These are phyloP conservation scores for Diospyros lotus DNA, from an alignment of 148 eudicot species.

Conservation along the genomic window DNA sequence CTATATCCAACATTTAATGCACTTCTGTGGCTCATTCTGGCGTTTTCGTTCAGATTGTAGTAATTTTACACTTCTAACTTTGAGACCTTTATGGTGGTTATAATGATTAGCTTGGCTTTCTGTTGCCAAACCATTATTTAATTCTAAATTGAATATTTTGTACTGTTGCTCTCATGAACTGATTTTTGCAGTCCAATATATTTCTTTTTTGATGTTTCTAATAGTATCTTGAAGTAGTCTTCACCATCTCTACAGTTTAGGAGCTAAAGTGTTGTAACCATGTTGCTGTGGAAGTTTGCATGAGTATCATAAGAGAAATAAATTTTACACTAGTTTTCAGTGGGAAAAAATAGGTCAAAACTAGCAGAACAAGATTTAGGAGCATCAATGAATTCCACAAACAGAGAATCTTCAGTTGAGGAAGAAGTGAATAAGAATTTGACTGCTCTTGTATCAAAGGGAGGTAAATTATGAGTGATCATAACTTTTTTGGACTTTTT, in stretches of 20 bases:
- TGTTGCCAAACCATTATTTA: too few species aligned
- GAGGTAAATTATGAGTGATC: conserved; percentile 19
- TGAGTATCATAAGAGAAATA: neutral
- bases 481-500: neutral
- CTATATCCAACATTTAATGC: neutral
- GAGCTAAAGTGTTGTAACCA: neutral
- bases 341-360: conserved; percentile 8
- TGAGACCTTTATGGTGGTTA: too few species aligned
- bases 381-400: conserved; percentile 7
- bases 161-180: too few species aligned
- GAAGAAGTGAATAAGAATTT: conserved; percentile 14
- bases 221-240: neutral
- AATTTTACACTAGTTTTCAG: conserved; percentile 5
- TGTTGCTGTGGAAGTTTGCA: conserved; percentile 10
- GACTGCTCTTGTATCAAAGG: conserved; percentile 11
- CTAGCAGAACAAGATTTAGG: conserved; percentile 3
- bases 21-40: neutral
- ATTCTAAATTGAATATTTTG: too few species aligned
- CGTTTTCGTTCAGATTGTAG: neutral
- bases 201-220: neutral
- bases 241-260: neutral
- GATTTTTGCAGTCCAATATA: too few species aligned
- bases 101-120: too few species aligned
- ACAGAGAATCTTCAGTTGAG: conserved; percentile 7
- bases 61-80: too few species aligned